Conservation (phyloP, 306 rosid genomes). For the Rosa multiflora region DNA sequence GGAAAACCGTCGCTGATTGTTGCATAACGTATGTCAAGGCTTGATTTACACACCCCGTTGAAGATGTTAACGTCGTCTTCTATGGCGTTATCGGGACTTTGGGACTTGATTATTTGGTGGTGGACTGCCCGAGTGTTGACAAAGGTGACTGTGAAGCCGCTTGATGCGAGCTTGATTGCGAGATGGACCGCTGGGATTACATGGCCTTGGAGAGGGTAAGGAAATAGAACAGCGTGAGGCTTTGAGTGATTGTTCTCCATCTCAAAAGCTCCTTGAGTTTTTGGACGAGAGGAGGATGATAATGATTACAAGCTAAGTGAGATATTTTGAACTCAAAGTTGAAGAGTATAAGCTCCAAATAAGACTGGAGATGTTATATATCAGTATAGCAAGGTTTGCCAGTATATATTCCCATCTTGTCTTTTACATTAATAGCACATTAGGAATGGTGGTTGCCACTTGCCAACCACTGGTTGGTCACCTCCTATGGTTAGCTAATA, state of each 20-base stretch:
- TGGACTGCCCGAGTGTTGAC: conserved; percentile 9
- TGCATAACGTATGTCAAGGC: conserved; percentile 26
- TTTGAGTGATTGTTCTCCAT: conserved; percentile 2
- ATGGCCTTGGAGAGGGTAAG: conserved; percentile 25
- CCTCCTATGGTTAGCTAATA: background rate
- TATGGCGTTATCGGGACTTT: background rate
- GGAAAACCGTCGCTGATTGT: conserved; percentile 27
- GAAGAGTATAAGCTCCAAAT: background rate
- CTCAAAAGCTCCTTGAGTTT: background rate
- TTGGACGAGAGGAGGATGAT: background rate
- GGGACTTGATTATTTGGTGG: conserved; percentile 18
- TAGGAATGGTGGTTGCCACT: no score
- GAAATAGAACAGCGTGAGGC: conserved; percentile 19
- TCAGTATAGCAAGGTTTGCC: background rate
- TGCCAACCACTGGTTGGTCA: no score
- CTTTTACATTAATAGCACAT: no score
- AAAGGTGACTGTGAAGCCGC: conserved; percentile 16
- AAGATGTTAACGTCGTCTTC: conserved; percentile 25
- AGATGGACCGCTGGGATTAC: conserved; percentile 22
- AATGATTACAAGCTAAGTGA: background rate
- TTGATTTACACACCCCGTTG: conserved; percentile 12
- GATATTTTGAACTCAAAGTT: background rate
- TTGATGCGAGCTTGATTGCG: conserved; percentile 20
- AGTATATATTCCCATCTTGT: no score
- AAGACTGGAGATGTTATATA: background rate